Evolutionary conservation across 1,284 basidiomycete genomes (phyloP), one percentile per base, ranked within the genome.

Genomic region (Ceratobasidium sp.): DNA sequence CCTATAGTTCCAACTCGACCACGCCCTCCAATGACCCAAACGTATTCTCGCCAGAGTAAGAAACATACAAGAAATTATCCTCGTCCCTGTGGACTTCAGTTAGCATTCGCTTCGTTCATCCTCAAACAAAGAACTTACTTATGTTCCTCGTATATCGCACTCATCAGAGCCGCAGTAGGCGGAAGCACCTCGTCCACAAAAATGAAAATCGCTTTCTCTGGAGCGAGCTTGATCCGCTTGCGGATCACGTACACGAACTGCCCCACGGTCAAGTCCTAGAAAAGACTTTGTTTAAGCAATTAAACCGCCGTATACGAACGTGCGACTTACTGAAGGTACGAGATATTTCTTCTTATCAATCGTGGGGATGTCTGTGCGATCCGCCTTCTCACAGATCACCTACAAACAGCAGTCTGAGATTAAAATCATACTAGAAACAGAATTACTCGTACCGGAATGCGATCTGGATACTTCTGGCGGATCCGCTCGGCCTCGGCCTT

Each of bases 281-380:
- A 62, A 77, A 64, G 65, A 54, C 80, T 17, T 10, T n/a, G 44
- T 44, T 15, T 61, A 44, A 76, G 28, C 38, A 17, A n/a, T 20
- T 2, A 7, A 42, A 12, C 62, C 7, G 52, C 28, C n/a, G 20
- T 38, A 56, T 44, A 2, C 38, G 40, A 33, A 64, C 20, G n/a
- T 15, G 54, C 20, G 40, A 84, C 86, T 66, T 64, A 97, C 96
- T 73, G 96, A 97, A 73, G 98, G 98, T 3, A 99, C 98, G 64
- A 99, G 90, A 83, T 99, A 99, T 89, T 99, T 99, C 94, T 99
- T 99, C 95, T 99, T 99, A 90, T 99, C 98, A 84, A 99, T 99
- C 26, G 96, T 97, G 0, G 97, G 96, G 84, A 99, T 99, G 86
- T 99, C 98, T 77, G 97, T 98, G 84, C 95, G 92, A 88, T 99